phyloP scores from a whole-genome alignment of 2,329 filamentous ascomycete species.

The Gnomoniopsis sp. region DNA sequence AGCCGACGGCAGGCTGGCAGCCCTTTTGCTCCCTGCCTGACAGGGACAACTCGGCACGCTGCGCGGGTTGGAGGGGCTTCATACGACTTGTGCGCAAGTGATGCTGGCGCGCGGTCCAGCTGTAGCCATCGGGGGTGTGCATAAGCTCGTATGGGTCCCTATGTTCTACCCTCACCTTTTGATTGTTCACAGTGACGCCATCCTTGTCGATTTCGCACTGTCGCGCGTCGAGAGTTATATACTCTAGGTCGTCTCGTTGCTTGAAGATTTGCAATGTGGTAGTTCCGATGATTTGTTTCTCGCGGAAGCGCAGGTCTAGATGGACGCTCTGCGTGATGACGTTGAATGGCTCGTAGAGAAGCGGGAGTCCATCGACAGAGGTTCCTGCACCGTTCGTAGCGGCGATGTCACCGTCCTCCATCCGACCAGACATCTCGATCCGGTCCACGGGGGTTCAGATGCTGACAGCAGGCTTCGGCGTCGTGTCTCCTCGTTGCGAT shows the following conservation, averaged over 20 bases:
- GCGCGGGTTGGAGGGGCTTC: constrained; percentile 48
- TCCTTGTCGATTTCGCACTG: constrained; percentile 56
- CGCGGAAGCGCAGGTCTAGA: constrained; percentile 82
- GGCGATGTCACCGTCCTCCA: constrained; percentile 19
- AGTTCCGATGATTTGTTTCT: constrained; percentile 70
- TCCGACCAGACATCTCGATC: constrained; percentile 24
- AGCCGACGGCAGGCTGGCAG: constrained; percentile 54
- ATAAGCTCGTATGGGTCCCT: constrained; percentile 66
- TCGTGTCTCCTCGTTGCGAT: not conserved
- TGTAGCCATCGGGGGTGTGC: constrained; percentile 56
- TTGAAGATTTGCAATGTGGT: constrained; percentile 77
- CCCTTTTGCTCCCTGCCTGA: constrained; percentile 53
- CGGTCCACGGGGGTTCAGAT: not conserved
- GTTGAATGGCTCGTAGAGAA: constrained; percentile 35
- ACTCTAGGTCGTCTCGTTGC: constrained; percentile 51
- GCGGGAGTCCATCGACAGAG: constrained; percentile 12
- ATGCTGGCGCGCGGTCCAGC: constrained; percentile 70
- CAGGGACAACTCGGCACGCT: constrained; percentile 51
- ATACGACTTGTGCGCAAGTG: constrained; percentile 68
- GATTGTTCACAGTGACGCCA: constrained; percentile 50
- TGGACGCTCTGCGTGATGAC: constrained; percentile 84
- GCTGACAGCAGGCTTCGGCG: no score
- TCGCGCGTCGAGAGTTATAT: constrained; percentile 59
- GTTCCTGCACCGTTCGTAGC: constrained; percentile 10
- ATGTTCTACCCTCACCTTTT: constrained; percentile 43